These are phyloP conservation scores for Cucurbita moschata DNA, from an alignment of 306 rosid species.

Conservation along the genomic window DNA sequence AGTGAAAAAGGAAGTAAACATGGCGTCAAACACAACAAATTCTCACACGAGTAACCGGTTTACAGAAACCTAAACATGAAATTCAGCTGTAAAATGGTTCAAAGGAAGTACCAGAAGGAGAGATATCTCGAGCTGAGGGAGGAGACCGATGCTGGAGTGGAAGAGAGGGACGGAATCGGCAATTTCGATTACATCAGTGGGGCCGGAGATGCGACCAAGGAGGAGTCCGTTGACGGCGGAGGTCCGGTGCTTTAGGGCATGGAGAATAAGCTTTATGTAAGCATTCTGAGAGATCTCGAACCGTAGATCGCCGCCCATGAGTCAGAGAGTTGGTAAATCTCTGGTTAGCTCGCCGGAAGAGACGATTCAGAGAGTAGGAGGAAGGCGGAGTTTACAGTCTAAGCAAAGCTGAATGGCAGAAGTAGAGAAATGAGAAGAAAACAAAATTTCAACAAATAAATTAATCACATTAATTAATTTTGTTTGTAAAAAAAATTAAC, in stretches of 20 bases:
- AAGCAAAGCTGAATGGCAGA: not conserved
- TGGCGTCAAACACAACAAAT: not conserved
- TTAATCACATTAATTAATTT: not conserved
- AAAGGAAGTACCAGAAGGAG: slow-evolving; percentile 48
- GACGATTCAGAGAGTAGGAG: not conserved
- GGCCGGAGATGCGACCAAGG: slow-evolving; percentile 63
- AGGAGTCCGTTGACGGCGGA: slow-evolving; percentile 83
- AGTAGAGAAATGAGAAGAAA: not conserved
- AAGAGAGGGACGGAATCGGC: slow-evolving; percentile 86
- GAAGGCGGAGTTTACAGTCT: not conserved
- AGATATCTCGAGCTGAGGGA: slow-evolving; percentile 93
- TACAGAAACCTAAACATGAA: not conserved
- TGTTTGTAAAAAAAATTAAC: too few species aligned
- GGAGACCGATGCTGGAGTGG: slow-evolving; percentile 80
- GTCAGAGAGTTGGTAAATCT: slow-evolving; percentile 5
- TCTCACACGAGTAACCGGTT: not conserved
- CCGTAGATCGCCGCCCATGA: slow-evolving; percentile 54
- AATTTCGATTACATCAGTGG: slow-evolving; percentile 53
- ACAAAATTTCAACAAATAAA: not conserved
- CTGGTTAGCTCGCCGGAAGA: not conserved
- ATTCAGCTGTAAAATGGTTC: not conserved
- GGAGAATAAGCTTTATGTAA: slow-evolving; percentile 67
- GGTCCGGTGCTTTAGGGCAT: slow-evolving; percentile 68
- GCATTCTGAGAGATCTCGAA: slow-evolving; percentile 79
- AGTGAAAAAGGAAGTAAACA: not conserved